A percentile compares a stretch with the other conserved stretches of the same genome.
These are phyloP conservation scores for Limnanthes douglasii DNA, from an alignment of 345 rosid genomes.

Conservation along the genomic window DNA sequence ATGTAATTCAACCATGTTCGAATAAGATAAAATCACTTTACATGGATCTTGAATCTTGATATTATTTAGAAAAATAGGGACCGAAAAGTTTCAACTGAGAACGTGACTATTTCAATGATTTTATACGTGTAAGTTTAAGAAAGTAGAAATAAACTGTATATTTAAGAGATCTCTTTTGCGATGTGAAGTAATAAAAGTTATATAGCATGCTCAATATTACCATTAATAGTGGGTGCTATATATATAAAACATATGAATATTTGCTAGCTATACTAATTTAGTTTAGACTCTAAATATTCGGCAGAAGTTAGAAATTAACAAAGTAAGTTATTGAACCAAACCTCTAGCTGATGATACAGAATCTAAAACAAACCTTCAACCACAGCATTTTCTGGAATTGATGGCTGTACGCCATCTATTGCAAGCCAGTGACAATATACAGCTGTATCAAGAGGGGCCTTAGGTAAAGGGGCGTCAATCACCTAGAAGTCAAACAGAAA, in stretches of 20 bases:
- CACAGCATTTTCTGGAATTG: constrained; percentile 93
- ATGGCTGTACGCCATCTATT: constrained; percentile 94
- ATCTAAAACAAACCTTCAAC: constrained; percentile 45
- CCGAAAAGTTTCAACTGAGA: too few relatives aligned
- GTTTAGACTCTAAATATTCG: too few relatives aligned
- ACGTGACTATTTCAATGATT: too few relatives aligned
- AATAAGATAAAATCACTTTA: too few relatives aligned
- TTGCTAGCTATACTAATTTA: neutral
- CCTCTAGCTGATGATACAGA: constrained; percentile 6
- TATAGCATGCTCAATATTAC: neutral
- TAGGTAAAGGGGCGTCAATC: constrained; percentile 93
- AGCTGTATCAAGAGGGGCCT: constrained; percentile 85
- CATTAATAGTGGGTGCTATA: neutral
- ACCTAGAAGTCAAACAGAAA: constrained; percentile 31
- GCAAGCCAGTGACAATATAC: constrained; percentile 94
- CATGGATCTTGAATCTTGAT: too few relatives aligned
- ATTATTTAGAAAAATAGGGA: too few relatives aligned
- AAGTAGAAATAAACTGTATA: too few relatives aligned
- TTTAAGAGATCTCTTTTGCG: neutral
- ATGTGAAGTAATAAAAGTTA: neutral
- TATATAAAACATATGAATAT: neutral
- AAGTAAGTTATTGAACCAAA: too few relatives aligned
- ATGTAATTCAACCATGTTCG: too few relatives aligned
- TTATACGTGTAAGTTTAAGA: too few relatives aligned
- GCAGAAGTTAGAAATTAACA: too few relatives aligned